phyloP scores from a whole-genome alignment of 768 basidiomycete genomes.

The Hirschioporus abietinus region DNA sequence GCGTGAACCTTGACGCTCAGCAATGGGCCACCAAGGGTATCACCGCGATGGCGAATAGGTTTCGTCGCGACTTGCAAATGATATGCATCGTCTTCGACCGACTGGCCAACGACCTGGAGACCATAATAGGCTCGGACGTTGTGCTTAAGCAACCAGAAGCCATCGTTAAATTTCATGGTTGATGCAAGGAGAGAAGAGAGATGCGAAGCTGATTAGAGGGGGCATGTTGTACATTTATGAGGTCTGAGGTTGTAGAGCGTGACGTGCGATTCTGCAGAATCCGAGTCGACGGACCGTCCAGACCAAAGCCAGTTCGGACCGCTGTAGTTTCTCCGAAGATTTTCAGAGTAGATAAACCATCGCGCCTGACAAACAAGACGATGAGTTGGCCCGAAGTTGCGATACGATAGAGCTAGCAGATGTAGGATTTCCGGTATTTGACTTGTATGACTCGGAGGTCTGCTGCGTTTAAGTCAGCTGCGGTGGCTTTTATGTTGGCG shows the following conservation, averaged over 20 bases:
- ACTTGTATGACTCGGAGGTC: too few species aligned
- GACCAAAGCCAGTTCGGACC: neutral
- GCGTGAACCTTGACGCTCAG: conserved; percentile 47
- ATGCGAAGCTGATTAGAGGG: neutral
- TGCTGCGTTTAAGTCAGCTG: too few species aligned
- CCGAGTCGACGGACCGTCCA: neutral
- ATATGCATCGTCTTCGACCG: conserved; percentile 40
- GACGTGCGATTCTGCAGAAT: too few species aligned
- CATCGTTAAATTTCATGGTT: conserved; percentile 68
- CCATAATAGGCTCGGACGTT: conserved; percentile 59
- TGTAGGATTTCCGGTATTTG: too few species aligned
- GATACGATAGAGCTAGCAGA: too few species aligned
- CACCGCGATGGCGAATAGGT: conserved; percentile 57
- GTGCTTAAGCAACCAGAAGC: conserved; percentile 62
- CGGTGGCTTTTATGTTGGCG: too few species aligned
- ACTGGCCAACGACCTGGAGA: conserved; percentile 52
- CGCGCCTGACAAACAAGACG: neutral
- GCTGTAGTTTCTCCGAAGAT: neutral
- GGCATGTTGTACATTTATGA: neutral
- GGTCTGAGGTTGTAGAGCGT: neutral
- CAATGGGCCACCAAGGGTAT: conserved; percentile 55
- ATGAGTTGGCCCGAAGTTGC: neutral
- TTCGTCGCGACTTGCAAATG: conserved; percentile 57
- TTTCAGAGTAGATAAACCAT: neutral
- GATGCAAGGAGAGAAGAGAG: neutral